Percentiles rank a stretch among this genome's conserved stretches.
phyloP scores from a whole-genome alignment of 192 early-diverging fungal genomes.

The Coemansia sp. region DNA sequence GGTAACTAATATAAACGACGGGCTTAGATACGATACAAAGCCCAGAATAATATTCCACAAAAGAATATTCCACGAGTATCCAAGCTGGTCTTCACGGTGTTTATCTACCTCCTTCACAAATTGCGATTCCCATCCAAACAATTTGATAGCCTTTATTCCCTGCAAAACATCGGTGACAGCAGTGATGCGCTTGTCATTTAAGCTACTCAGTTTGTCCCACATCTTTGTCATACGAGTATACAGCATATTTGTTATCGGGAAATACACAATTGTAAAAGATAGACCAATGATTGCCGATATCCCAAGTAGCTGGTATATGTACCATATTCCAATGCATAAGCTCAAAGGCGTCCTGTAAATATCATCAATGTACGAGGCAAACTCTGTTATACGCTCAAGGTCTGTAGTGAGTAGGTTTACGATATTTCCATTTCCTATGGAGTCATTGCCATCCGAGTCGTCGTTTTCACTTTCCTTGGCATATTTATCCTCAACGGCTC shows the following conservation, averaged over 20 bases:
- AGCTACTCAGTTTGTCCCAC: conserved; percentile 50
- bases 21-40: conserved; percentile 54
- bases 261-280: conserved; percentile 62
- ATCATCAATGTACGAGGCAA: conserved; percentile 24
- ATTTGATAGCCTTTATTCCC: conserved; percentile 87
- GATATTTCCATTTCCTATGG: conserved; percentile 61
- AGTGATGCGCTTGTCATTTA: conserved; percentile 69
- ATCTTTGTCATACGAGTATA: conserved; percentile 45
- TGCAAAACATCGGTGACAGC: conserved; percentile 77
- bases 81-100: conserved; percentile 47
- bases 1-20: conserved; percentile 44
- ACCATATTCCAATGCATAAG: conserved; percentile 61
- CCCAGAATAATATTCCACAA: conserved; percentile 28
- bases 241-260: conserved; percentile 55
- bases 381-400: conserved; percentile 62
- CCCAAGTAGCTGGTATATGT: conserved; percentile 73
- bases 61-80: conserved; percentile 55
- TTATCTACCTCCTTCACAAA: conserved; percentile 71
- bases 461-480: conserved; percentile 25
- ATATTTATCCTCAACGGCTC: conserved; percentile 32
- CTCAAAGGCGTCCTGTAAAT: conserved; percentile 62
- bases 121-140: too few relatives aligned
- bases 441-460: conserved; percentile 19
- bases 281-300: conserved; percentile 74
- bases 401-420: conserved; percentile 76